Conservation (phyloP, 2,329 filamentous ascomycete genomes). For the Cladophialophora chaetospira region DNA sequence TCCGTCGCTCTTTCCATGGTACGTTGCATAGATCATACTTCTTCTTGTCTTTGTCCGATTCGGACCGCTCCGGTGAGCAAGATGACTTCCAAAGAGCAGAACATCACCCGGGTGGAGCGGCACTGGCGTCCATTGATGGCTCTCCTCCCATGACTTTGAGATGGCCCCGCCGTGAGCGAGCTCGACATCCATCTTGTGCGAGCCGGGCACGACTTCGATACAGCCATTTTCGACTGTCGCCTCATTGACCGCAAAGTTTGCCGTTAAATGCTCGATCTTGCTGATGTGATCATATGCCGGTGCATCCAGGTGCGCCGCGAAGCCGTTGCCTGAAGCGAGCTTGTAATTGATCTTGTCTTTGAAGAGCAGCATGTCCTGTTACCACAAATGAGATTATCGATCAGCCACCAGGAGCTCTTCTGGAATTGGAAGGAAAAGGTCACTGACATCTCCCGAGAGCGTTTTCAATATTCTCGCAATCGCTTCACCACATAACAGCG, state of each 20-base stretch:
- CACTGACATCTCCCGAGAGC: conserved; percentile 35
- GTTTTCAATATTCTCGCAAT: conserved; percentile 35
- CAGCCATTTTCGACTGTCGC: conserved; percentile 39
- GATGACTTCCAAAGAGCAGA: conserved; percentile 40
- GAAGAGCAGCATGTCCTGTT: conserved; percentile 40
- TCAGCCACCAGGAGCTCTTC: neutral
- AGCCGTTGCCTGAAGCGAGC: conserved; percentile 39
- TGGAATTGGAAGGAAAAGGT: neutral
- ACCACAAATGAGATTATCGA: neutral
- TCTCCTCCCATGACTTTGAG: conserved; percentile 36
- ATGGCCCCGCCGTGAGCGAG: conserved; percentile 38
- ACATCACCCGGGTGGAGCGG: conserved; percentile 38
- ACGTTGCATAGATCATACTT: conserved; percentile 37
- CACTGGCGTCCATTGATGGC: conserved; percentile 38
- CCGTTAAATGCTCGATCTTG: conserved; percentile 41
- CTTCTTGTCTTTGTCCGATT: conserved; percentile 35
- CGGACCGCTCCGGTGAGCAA: conserved; percentile 38
- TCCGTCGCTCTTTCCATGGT: conserved; percentile 24
- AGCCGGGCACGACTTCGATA: conserved; percentile 40
- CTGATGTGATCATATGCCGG: conserved; percentile 42
- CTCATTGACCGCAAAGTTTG: conserved; percentile 39
- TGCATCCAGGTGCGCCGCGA: conserved; percentile 40
- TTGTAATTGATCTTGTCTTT: conserved; percentile 45
- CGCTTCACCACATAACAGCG: conserved; percentile 35
- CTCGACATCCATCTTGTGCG: conserved; percentile 40